These are phyloP conservation scores for Aureobasidium subglaciale DNA, from an alignment of 2,329 filamentous ascomycete species.

Conservation along the genomic window DNA sequence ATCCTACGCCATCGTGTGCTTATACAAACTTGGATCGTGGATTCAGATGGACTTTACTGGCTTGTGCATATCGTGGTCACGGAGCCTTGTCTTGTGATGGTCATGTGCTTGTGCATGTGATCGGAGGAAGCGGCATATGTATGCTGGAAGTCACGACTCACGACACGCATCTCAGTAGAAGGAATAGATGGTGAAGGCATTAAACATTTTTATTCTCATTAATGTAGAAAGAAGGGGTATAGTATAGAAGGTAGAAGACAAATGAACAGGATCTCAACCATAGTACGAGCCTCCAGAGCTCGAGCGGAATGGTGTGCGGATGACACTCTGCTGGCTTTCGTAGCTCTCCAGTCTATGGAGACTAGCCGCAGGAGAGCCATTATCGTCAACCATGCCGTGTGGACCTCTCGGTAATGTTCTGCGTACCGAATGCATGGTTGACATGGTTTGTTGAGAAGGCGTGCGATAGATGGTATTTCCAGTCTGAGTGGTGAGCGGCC, in stretches of 20 bases:
- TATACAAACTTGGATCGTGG: too few species aligned
- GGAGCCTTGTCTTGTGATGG: too few species aligned
- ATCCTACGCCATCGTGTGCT: too few species aligned
- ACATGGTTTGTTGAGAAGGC: background rate
- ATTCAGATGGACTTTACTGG: too few species aligned
- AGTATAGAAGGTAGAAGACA: background rate
- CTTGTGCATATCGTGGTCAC: too few species aligned
- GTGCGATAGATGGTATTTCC: background rate
- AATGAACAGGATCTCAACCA: background rate
- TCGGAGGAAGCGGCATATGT: too few species aligned
- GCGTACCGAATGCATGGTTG: background rate
- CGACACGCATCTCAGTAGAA: too few species aligned
- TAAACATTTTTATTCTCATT: constrained; percentile 4
- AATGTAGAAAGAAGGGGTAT: background rate
- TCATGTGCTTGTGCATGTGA: too few species aligned
- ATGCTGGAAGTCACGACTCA: too few species aligned
- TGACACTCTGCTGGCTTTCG: constrained; percentile 1
- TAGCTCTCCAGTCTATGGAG: background rate
- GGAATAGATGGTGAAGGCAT: too few species aligned
- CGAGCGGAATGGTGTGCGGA: background rate
- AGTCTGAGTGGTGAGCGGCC: background rate
- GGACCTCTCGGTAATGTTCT: background rate
- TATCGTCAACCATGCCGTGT: background rate
- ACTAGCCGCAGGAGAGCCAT: background rate
- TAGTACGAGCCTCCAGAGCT: background rate